Evolutionary conservation across 169 alveolate genomes (phyloP).

Genomic region (Cryptosporidium sp.): DNA sequence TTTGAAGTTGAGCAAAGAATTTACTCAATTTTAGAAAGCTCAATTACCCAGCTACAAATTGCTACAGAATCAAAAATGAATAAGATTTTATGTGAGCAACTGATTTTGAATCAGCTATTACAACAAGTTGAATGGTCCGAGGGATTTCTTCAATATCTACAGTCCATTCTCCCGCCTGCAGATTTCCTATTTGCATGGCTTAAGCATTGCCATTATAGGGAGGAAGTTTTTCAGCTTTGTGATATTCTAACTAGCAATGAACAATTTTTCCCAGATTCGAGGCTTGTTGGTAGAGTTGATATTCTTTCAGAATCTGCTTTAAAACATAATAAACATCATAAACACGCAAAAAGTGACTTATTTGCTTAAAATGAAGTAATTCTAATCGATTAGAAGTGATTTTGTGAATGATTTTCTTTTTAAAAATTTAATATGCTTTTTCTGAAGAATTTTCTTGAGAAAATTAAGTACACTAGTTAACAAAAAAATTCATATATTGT

Average conservation of each 20-base stretch:
- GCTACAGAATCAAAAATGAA: slow-evolving; percentile 84
- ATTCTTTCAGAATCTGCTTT: slow-evolving; percentile 69
- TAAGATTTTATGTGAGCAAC: slow-evolving; percentile 81
- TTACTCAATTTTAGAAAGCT: slow-evolving; percentile 82
- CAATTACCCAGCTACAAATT: slow-evolving; percentile 82
- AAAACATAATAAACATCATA: slow-evolving; percentile 60
- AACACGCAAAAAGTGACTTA: slow-evolving; percentile 52
- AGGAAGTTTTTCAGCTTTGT: slow-evolving; percentile 72
- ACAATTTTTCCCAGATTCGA: slow-evolving; percentile 66
- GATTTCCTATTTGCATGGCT: slow-evolving; percentile 87
- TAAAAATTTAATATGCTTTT: not conserved
- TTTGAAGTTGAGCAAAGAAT: slow-evolving; percentile 83
- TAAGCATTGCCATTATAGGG: slow-evolving; percentile 81
- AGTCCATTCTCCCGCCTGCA: slow-evolving; percentile 85
- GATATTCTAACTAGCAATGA: slow-evolving; percentile 56
- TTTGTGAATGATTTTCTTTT: not conserved
- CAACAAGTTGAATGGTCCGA: slow-evolving; percentile 85
- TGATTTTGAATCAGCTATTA: slow-evolving; percentile 81
- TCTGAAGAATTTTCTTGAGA: not conserved
- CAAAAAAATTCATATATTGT: not conserved
- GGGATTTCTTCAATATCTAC: slow-evolving; percentile 80
- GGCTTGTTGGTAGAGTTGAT: slow-evolving; percentile 71
- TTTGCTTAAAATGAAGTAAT: slow-evolving; percentile 6
- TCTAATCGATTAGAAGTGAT: not conserved
- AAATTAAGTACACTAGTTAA: no score